Base-by-base conservation (phyloP, 1,139 yeast genomes). In the Meyerozyma guilliermondii region DNA sequence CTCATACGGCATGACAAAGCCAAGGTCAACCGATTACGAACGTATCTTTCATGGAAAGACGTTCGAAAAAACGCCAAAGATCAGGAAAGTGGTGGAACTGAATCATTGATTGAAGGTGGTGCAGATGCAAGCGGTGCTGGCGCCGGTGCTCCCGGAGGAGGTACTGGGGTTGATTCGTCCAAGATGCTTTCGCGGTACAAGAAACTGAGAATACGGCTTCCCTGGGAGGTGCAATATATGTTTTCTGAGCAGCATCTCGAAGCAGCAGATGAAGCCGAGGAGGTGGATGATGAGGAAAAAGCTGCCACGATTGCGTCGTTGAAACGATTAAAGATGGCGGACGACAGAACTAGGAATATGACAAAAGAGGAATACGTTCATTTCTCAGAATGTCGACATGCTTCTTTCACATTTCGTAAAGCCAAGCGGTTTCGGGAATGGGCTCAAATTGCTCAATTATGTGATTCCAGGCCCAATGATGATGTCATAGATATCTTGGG, bases 341-440 rank as follows among this genome's bases (percentile, higher is more conserved):
- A 92, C 62, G 97, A 92, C 46, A 73, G 98, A 50, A 92, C 99
- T 0, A 79, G 74, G 51, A 79, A 85, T 51, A 94, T 92, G 99
- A 92, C 98, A 0, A 82, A 83, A 54, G 97, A 92, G 56, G 98
- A 92, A 60, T 92, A 92, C 55, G 98, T 91, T 14, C 98, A 94
- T 61, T 92, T 98, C 97, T 86, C 96, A 11, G 99, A 92, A 59
- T 92, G 98, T 65, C 79, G 99, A 50, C 98, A 92, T 61, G 98
- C 98, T 1, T 83, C 95, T 44, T 94, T 92, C 59, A 94, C 98
- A 0, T 92, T 89, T 56, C 75, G 98, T 54, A 92, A 94, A 61
- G 87, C 87, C 14, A 88, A 91, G 60, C 71, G 97, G 56, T 92
- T 92, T 59, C 77, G 95, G 56, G 99, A 92, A 58, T 92, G 98